Evolutionary conservation across 805 yeast genomes (phyloP), one percentile per base, ranked within the genome.

Genomic region (Schwanniomyces occidentalis): DNA sequence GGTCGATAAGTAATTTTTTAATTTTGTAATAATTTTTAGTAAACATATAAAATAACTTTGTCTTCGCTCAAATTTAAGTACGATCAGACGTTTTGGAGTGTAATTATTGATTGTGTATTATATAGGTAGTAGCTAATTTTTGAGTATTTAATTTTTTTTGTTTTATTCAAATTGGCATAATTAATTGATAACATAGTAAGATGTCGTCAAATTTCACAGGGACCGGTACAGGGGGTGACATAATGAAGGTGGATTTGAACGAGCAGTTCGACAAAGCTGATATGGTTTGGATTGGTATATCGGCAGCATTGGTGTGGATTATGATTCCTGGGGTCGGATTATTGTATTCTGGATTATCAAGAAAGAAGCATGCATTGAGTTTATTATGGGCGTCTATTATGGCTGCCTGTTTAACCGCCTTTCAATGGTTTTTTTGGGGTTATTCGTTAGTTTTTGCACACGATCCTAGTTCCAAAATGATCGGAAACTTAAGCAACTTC

Each of bases 351-450:
- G 99, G 99, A 46, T 68, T 93, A 43, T 82, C 96, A 10, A 80
- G 99, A 63, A 91, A 91, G 63, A 87, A 90, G 63, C 97, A 93
- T 53, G 96, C 97, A n/a, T 69, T 93, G 36, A 86, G 97, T 6
- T 71, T 93, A 34, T 67, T 93, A 34, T 93, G 97, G 97, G 93
- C 96, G 16, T 82, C 96, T 5, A 67, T 93, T 56, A 89, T 88
- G 85, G 88, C 95, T 14, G 80, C 80, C 14, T 81, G 93, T 48
- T 69, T 91, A 20, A 80, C 89, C 6, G 65, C 85, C 1, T 88
- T 93, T 76, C 96, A 93, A 62, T 91, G 99, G 98, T 93, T 89
- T 65, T 90, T 89, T 71, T 89, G 97, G 96, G 99, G 98, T 44
- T 91, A 85, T 64, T 86, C 97, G 9, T 73, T 93, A 38, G 82